These are phyloP conservation scores for Spathaspora sp. DNA, from an alignment of 805 yeast genomes.

Conservation along the genomic window DNA sequence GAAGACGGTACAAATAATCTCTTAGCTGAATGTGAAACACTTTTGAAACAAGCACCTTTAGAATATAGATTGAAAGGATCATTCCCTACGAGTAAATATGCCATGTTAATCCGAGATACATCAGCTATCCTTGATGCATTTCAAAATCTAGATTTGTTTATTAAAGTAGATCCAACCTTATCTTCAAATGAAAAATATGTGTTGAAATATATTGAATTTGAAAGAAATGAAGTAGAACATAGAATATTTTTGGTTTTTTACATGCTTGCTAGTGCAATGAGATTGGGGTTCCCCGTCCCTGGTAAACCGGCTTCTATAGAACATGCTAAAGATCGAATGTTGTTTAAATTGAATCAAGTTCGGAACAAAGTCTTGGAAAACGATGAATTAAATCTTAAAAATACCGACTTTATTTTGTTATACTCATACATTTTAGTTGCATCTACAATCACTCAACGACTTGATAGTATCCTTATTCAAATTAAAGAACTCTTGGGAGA, in stretches of 20 bases:
- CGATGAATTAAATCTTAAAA: conserved; percentile 33
- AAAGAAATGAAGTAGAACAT: conserved; percentile 66
- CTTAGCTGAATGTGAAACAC: conserved; percentile 55
- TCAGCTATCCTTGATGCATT: conserved; percentile 68
- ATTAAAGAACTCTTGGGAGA: conserved; percentile 63
- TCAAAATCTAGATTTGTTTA: conserved; percentile 68
- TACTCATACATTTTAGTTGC: conserved; percentile 76
- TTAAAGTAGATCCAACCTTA: conserved; percentile 56
- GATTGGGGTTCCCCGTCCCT: conserved; percentile 74
- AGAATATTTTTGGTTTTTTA: conserved; percentile 73
- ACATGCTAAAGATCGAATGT: conserved; percentile 66
- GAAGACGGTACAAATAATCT: conserved; percentile 47
- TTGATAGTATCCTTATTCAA: conserved; percentile 52
- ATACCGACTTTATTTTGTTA: conserved; percentile 73
- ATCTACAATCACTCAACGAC: conserved; percentile 59
- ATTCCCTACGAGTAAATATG: conserved; percentile 55
- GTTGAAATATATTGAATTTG: conserved; percentile 49
- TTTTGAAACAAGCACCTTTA: conserved; percentile 68
- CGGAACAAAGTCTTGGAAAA: conserved; percentile 29
- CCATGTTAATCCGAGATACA: conserved; percentile 49
- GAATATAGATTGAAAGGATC: conserved; percentile 74
- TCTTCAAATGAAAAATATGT: conserved; percentile 53
- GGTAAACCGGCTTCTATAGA: conserved; percentile 73
- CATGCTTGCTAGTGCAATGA: conserved; percentile 72
- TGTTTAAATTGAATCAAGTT: conserved; percentile 60